Base-by-base conservation (phyloP, 1,139 yeast species). In the Suhomyces ambrosiae region DNA sequence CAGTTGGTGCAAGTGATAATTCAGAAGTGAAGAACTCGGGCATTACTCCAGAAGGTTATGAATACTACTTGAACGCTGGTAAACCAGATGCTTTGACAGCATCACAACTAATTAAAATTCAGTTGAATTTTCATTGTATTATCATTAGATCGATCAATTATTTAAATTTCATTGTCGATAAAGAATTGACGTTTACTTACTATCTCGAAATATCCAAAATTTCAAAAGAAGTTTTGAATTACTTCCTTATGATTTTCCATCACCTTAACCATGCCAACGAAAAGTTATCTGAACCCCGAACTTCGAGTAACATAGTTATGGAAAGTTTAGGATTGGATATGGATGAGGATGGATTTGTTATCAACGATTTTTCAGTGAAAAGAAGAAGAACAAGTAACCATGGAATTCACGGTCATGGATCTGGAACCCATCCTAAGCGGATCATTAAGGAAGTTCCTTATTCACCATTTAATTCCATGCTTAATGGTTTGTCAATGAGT, bases 301-400 rank as follows among this genome's bases (percentile, higher is more conserved):
- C 42, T 8, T 24, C 47, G 2, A 41, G 44, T 26, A 43, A 40
- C 13, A 39, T 46, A 11, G 48, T 50, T 3, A 47, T 49, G 50
- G 53, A 49, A 17, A 47, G 53, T 30, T 40, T 50, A 18, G 56
- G 56, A 2, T 35, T 54, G 14, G 60, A 56, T 37, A 49, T 54
- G 17, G 76, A 71, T 45, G 76, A 71, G 35, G 76, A 71, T 47
- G 76, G 77, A 11, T 70, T 70, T 52, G 72, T 71, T 2, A 70
- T 71, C 10, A 71, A 71, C 45, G 76, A 71, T 48, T 71, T 71
- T 42, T 65, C 70, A 10, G 74, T 65, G 3, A 71, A 70, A 44
- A 50, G 74, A 42, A 56, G 72, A 40, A 58, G 60, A 41, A 41
- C 44, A 1, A 44, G 45, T 16, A 16, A 27, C 15, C 28, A 43